phyloP scores from a whole-genome alignment of 768 basidiomycete species.

The Myochromella boudieri region DNA sequence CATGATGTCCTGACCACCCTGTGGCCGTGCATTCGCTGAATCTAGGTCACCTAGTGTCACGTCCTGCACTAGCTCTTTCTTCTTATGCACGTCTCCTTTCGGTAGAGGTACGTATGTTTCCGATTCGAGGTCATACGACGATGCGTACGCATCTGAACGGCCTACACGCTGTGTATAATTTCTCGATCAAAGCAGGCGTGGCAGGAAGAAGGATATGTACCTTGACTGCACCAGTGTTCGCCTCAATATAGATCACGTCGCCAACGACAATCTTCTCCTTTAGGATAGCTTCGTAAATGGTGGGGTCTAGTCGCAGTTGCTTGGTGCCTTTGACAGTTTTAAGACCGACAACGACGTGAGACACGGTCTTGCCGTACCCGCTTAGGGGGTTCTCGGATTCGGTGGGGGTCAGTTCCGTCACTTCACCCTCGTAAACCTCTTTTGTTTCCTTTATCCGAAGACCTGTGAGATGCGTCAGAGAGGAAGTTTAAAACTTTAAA shows the following conservation, averaged over 20 bases:
- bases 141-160: constrained; percentile 95
- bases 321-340: constrained; percentile 95
- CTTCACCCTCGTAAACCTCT: constrained; percentile 97
- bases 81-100: constrained; percentile 25
- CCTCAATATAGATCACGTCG: constrained; percentile 95
- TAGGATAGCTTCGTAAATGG: constrained; percentile 94
- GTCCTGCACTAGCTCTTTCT: constrained; percentile 25
- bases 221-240: constrained; percentile 93
- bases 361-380: constrained; percentile 97
- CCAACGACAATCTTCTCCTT: constrained; percentile 97
- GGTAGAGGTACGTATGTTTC: constrained; percentile 98
- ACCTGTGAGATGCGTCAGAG: constrained; percentile 49
- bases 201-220: constrained; percentile 36
- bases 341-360: constrained; percentile 94
- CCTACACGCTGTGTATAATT: constrained; percentile 78
- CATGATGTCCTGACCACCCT: constrained; percentile 98
- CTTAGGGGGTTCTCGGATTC: constrained; percentile 97
- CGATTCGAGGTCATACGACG: constrained; percentile 95
- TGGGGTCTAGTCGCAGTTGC: constrained; percentile 90
- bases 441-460: constrained; percentile 99
- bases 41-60: constrained; percentile 82
- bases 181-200: constrained; percentile 3
- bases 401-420: constrained; percentile 93
- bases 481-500: too few species aligned
- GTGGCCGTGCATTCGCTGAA: constrained; percentile 93